These are phyloP conservation scores for Pleurotus ostreatus DNA, from an alignment of 768 basidiomycete genomes.

Conservation along the genomic window DNA sequence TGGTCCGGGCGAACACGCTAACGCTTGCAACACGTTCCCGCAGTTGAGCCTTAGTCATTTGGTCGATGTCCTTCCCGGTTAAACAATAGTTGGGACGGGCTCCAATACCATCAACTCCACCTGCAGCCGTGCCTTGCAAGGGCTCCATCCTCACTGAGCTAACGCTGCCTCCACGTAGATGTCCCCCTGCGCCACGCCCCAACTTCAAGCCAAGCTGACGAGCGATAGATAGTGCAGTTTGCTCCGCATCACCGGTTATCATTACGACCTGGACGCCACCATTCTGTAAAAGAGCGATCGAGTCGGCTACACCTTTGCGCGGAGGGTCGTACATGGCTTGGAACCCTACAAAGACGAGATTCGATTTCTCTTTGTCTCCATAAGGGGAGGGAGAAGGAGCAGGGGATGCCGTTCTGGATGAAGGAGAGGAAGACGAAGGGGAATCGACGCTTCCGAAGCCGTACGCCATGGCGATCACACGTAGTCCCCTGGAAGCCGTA, in stretches of 20 bases:
- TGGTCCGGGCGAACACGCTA: conserved; percentile 92
- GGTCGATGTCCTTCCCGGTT: conserved; percentile 83
- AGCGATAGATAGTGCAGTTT: conserved; percentile 88
- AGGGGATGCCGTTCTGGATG: conserved; percentile 27
- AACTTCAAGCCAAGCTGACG: conserved; percentile 79
- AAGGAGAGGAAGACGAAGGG: conserved; percentile 9
- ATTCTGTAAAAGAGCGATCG: conserved; percentile 73
- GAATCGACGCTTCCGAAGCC: conserved; percentile 50
- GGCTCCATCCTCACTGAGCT: not conserved
- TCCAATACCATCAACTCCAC: conserved; percentile 26
- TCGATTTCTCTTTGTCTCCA: conserved; percentile 33
- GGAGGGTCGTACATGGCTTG: conserved; percentile 97
- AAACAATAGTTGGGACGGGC: conserved; percentile 44
- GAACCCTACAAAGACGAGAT: conserved; percentile 87
- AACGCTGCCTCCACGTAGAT: conserved; percentile 21
- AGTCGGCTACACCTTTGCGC: conserved; percentile 87
- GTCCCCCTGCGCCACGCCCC: conserved; percentile 50
- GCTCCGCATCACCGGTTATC: conserved; percentile 95
- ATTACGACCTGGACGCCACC: conserved; percentile 96
- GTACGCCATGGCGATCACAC: conserved; percentile 91
- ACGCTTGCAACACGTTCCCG: conserved; percentile 77
- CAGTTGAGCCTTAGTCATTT: conserved; percentile 76
- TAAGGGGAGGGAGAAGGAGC: conserved; percentile 6
- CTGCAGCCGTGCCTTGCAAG: conserved; percentile 25
- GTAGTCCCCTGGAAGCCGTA: conserved; percentile 71